A percentile compares a stretch with the other conserved stretches of the same genome.
Conservation (phyloP, 2,329 filamentous ascomycete species). For the Scedosporium minutisporum region DNA sequence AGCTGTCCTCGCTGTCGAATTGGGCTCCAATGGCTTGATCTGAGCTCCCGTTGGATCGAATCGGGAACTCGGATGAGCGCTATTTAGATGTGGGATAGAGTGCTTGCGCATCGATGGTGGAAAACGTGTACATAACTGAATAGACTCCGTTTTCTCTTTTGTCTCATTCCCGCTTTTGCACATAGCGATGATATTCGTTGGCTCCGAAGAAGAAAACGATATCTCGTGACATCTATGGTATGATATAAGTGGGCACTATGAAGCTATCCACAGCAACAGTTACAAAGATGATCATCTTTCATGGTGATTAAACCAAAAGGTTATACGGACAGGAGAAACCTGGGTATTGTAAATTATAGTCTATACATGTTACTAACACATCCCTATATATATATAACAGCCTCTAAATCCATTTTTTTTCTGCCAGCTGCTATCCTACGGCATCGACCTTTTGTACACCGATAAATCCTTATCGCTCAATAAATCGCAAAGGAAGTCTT, state of each 20-base stretch:
- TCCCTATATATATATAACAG: not conserved
- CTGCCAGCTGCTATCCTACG: constrained; percentile 1
- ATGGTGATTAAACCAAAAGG: not conserved
- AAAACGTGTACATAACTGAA: constrained; percentile 4
- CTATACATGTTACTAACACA: not conserved
- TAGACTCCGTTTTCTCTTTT: constrained; percentile 4
- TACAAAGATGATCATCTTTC: not conserved
- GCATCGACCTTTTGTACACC: constrained; percentile 3
- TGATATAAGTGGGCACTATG: no score
- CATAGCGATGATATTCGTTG: not conserved
- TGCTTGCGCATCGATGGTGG: constrained; percentile 1
- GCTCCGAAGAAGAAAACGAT: not conserved
- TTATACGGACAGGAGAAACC: not conserved
- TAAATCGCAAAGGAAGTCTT: constrained; percentile 24
- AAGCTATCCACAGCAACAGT: no score
- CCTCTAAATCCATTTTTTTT: constrained; percentile 1
- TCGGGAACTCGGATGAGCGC: not conserved
- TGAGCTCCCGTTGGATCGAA: not conserved
- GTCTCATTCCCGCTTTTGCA: not conserved
- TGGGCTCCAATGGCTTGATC: not conserved
- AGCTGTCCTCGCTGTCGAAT: not conserved
- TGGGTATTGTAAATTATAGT: not conserved
- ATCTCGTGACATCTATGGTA: not conserved
- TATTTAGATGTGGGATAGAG: constrained; percentile 1
- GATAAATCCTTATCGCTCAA: constrained; percentile 16